phyloP scores from a whole-genome alignment of 176 grass and related monocot species.

The Cenchrus americanus region DNA sequence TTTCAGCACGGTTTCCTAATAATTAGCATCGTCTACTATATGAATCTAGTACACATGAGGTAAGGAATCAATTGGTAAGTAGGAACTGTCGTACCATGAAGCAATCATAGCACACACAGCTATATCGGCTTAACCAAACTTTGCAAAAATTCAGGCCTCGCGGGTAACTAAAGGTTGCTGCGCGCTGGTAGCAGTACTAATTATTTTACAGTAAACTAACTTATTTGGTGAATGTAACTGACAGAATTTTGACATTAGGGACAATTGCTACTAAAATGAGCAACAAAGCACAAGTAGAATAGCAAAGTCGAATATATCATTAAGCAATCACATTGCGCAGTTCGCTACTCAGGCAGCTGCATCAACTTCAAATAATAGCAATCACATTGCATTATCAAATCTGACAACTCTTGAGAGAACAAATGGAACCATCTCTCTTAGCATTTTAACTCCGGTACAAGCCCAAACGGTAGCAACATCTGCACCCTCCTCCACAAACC shows the following conservation, averaged over 20 bases:
- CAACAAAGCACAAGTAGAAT: conserved; percentile 7
- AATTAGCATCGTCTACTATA: neutral
- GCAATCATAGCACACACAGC: neutral
- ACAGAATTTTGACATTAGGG: neutral
- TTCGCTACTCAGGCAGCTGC: conserved; percentile 8
- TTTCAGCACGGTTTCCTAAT: conserved; percentile 5
- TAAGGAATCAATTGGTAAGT: conserved; percentile 17
- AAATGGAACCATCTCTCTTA: conserved; percentile 16
- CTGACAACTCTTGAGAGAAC: neutral
- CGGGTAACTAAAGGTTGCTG: neutral
- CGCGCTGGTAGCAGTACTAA: neutral
- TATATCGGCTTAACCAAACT: conserved; percentile 15
- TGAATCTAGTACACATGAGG: neutral
- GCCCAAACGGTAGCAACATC: conserved; percentile 22
- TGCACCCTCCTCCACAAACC: neutral
- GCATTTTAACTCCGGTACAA: conserved; percentile 29
- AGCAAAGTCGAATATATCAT: neutral
- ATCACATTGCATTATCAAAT: conserved; percentile 23
- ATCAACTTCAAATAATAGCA: conserved; percentile 5
- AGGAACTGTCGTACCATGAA: neutral
- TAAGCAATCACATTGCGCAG: conserved; percentile 31
- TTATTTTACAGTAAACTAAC: neutral
- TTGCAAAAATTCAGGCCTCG: neutral
- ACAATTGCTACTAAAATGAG: neutral
- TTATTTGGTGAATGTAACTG: neutral